These are phyloP conservation scores for Massariosphaeria phaeospora DNA, from an alignment of 495 filamentous ascomycete genomes.

Conservation along the genomic window DNA sequence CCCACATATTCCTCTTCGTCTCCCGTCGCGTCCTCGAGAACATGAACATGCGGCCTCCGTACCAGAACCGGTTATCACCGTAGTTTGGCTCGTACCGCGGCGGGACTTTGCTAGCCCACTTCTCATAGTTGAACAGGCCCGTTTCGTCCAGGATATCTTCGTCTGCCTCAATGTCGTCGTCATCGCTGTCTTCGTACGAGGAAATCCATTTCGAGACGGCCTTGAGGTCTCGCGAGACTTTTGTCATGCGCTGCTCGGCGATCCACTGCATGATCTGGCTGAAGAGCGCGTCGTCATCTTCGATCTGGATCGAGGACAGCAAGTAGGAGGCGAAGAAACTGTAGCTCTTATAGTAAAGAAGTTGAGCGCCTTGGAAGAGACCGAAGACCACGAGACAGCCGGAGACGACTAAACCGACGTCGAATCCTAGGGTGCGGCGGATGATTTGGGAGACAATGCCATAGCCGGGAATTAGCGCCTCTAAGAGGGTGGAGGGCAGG, in stretches of 20 bases:
- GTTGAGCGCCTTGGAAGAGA: slow-evolving; percentile 30
- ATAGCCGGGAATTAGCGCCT: slow-evolving; percentile 71
- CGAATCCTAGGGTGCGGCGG: slow-evolving; percentile 59
- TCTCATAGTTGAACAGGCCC: slow-evolving; percentile 39
- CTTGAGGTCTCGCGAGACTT: slow-evolving; percentile 51
- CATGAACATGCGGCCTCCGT: slow-evolving; percentile 34
- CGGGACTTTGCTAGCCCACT: slow-evolving; percentile 46
- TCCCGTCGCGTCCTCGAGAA: slow-evolving; percentile 22
- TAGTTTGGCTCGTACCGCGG: slow-evolving; percentile 49
- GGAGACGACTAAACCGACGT: slow-evolving; percentile 67
- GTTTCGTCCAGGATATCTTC: slow-evolving; percentile 29
- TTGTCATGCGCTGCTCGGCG: slow-evolving; percentile 49
- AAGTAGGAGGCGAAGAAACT: slow-evolving; percentile 43
- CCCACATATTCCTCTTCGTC: slow-evolving; percentile 3
- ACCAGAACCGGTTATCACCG: slow-evolving; percentile 44
- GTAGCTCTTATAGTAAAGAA: slow-evolving; percentile 30
- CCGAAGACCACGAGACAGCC: slow-evolving; percentile 49
- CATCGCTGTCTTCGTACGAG: slow-evolving; percentile 49
- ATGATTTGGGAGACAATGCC: slow-evolving; percentile 57
- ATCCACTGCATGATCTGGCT: slow-evolving; percentile 58
- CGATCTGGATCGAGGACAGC: slow-evolving; percentile 53
- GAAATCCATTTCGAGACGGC: slow-evolving; percentile 52
- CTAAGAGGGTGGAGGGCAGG: slow-evolving; percentile 51
- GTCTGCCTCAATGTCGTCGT: slow-evolving; percentile 31
- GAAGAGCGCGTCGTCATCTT: slow-evolving; percentile 57